Conservation (phyloP, 1,139 yeast genomes). For the Nakaseomyces nivariensis region DNA sequence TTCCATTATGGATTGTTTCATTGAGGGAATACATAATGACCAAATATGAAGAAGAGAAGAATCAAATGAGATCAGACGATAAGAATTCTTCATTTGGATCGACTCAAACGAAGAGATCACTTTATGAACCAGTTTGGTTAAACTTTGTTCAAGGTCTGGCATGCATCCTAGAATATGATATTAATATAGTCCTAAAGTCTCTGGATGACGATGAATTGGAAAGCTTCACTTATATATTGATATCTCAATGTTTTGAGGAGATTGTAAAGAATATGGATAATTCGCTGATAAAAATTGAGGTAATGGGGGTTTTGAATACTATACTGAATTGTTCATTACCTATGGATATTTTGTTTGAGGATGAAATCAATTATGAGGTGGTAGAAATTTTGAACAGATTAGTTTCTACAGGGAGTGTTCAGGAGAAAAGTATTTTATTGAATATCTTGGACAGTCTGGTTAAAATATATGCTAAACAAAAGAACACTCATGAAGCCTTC, state of each 20-base stretch:
- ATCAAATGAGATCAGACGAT: neutral
- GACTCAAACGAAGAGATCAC: conserved; percentile 16
- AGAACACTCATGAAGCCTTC: conserved; percentile 29
- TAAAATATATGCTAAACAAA: conserved; percentile 24
- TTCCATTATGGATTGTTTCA: conserved; percentile 71
- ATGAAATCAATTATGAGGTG: conserved; percentile 64
- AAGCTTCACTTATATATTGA: conserved; percentile 69
- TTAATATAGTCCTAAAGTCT: conserved; percentile 35
- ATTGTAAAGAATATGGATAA: conserved; percentile 37
- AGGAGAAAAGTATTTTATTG: conserved; percentile 44
- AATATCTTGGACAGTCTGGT: conserved; percentile 47
- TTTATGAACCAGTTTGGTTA: conserved; percentile 65
- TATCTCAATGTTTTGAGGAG: conserved; percentile 77
- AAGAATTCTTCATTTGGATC: neutral
- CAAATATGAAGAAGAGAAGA: conserved; percentile 37
- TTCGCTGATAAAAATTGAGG: conserved; percentile 28
- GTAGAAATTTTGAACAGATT: conserved; percentile 69
- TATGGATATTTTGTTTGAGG: conserved; percentile 52
- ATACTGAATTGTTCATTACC: conserved; percentile 51
- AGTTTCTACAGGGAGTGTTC: conserved; percentile 48
- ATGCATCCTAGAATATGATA: conserved; percentile 46
- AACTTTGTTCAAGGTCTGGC: conserved; percentile 73
- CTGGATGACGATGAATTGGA: conserved; percentile 43
- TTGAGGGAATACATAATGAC: conserved; percentile 65
- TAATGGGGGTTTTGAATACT: conserved; percentile 45